Conservation (phyloP, 1,284 basidiomycete species). For the Ceratobasidium sp. region DNA sequence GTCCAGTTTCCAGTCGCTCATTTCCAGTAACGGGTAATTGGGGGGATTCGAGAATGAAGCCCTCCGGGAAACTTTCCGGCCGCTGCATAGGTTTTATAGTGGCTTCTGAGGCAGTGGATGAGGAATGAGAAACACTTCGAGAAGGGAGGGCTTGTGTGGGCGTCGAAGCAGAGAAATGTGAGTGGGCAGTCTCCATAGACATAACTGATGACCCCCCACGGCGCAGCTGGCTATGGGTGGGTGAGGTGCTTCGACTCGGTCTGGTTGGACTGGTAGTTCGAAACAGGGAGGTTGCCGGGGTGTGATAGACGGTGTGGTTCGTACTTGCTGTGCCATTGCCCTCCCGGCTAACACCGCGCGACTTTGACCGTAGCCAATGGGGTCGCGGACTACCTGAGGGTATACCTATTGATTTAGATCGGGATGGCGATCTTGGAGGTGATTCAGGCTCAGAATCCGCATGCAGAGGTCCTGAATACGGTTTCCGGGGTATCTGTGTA, state of each 20-base stretch:
- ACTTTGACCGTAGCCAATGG: constrained; percentile 41
- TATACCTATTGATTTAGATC: constrained; percentile 28
- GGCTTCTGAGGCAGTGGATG: constrained; percentile 6
- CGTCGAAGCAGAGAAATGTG: constrained; percentile 40
- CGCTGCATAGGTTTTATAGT: constrained; percentile 44
- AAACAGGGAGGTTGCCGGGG: constrained; percentile 72
- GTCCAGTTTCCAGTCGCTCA: constrained; percentile 50
- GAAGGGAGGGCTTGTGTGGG: constrained; percentile 24
- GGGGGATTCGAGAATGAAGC: constrained; percentile 44
- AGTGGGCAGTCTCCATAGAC: constrained; percentile 45
- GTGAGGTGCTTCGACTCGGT: constrained; percentile 45
- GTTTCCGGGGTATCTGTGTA: neutral
- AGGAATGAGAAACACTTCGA: constrained; percentile 27
- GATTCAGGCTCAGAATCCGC: constrained; percentile 19
- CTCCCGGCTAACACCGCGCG: constrained; percentile 45
- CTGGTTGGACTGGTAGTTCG: constrained; percentile 49
- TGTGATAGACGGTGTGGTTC: constrained; percentile 68
- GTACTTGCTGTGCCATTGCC: constrained; percentile 60
- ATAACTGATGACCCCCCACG: constrained; percentile 44
- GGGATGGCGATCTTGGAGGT: constrained; percentile 29
- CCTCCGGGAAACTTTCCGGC: constrained; percentile 46
- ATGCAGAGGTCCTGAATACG: neutral
- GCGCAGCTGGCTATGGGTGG: constrained; percentile 46
- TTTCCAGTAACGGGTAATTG: constrained; percentile 34
- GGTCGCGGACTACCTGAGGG: constrained; percentile 37